Evolutionary conservation across 1,284 basidiomycete species (phyloP), one percentile per base, ranked within the genome.

Genomic region (Tetrapyrgos nigripes): DNA sequence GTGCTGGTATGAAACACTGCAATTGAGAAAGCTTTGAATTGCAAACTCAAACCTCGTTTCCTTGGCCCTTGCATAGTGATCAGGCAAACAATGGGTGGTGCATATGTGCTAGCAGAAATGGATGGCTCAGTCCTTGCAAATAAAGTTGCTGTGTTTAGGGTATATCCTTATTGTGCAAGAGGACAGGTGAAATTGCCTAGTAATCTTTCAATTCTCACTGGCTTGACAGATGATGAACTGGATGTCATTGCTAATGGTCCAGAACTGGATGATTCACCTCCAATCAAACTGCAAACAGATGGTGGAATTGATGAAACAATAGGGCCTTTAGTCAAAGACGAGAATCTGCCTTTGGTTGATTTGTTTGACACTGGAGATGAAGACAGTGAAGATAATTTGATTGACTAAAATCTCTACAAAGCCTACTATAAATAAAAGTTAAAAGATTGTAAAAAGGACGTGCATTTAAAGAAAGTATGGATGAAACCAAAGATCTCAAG

Each of bases 1-100:
- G 68, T 75, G 0, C 54, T 73, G 0, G 58, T 71, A 1, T 46
- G 67, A 21, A 71, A 74, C 37, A 68, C 66, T 1, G 51, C 62
- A 8, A 60, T 69, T 13, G 68, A 73, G 47, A 66, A 67, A 10
- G 44, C 65, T 4, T 52, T 71, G 2, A 66, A 67, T 45, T 40
- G 62, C 1, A 73, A 73, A 57, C 64, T 63, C 31, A 46, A 64
- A 37, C 52, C 54, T 13, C 19, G 65, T 14, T 66, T 59, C 24
- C 27, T 64, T 27, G 68, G 71, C 1, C 70, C 72, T 0, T 59
- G 64, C 14, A 53, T 71, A 6, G 66, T 73, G 1, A 37, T 72
- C 21, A 27, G 61, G 3, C 57, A 61, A 13, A 69, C 61, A 5
- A 35, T 46, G 6, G 55, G 67, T 1, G 64, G 69, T 2, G 59